Percentiles rank a stretch among this genome's conserved stretches.
phyloP scores from a whole-genome alignment of 768 basidiomycete genomes.

The Epithele typhae region DNA sequence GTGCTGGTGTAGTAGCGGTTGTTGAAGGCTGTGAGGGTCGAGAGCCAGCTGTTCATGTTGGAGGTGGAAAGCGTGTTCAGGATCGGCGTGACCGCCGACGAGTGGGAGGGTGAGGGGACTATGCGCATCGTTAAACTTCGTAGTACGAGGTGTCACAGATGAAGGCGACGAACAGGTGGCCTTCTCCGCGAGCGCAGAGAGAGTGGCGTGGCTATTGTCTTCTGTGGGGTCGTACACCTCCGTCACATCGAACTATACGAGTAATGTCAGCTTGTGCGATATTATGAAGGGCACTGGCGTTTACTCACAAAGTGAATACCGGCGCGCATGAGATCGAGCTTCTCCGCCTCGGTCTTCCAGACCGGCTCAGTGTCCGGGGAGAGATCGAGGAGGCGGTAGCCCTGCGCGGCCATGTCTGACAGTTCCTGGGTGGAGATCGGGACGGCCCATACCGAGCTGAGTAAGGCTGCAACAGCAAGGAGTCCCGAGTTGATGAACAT shows the following conservation, averaged over 20 bases:
- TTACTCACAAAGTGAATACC: conserved; percentile 6
- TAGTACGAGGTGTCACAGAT: too few species aligned
- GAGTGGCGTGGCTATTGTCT: background rate
- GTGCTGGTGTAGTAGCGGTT: conserved; percentile 13
- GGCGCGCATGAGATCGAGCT: conserved; percentile 4
- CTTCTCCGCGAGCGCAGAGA: background rate
- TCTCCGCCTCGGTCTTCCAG: conserved; percentile 12
- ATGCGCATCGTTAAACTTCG: background rate
- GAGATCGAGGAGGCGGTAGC: conserved; percentile 5
- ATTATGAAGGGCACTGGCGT: background rate
- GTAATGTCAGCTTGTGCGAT: background rate
- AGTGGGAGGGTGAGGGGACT: conserved; percentile 10
- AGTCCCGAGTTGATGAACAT: background rate
- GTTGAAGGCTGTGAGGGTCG: conserved; percentile 3
- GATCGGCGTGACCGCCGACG: conserved; percentile 42
- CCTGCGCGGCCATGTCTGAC: conserved; percentile 4
- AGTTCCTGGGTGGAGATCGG: conserved; percentile 5
- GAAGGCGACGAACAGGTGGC: too few species aligned
- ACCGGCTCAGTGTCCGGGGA: conserved; percentile 2
- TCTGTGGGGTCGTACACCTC: conserved; percentile 9
- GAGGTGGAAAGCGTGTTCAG: conserved; percentile 62
- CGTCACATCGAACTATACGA: conserved; percentile 7
- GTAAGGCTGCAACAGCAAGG: background rate
- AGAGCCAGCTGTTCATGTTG: conserved; percentile 59
- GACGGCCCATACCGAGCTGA: conserved; percentile 1